Evolutionary conservation across 1,139 yeast species (phyloP).

Genomic region (Lizanozyma gosingica): DNA sequence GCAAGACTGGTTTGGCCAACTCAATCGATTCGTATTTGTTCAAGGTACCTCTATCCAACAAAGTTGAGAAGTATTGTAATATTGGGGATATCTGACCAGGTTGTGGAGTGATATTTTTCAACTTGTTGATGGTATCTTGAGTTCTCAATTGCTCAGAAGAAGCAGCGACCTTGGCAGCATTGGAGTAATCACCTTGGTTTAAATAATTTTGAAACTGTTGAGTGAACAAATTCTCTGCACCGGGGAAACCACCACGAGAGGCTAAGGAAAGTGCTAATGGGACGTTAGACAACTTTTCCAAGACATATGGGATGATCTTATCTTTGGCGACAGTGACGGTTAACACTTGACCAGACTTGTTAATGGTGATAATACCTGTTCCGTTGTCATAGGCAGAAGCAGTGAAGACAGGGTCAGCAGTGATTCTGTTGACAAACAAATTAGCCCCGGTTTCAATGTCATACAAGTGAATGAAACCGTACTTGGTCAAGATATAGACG

Average conservation of each 20-base stretch:
- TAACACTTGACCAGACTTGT: constrained; percentile 91
- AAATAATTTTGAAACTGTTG: constrained; percentile 88
- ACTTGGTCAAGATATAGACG: constrained; percentile 82
- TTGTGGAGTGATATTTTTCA: constrained; percentile 87
- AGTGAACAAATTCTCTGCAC: constrained; percentile 85
- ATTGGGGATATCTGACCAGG: constrained; percentile 96
- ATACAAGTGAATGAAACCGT: constrained; percentile 92
- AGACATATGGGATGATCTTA: constrained; percentile 81
- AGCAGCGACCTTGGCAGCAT: constrained; percentile 97
- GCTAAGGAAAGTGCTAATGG: constrained; percentile 83
- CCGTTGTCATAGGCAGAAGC: constrained; percentile 67
- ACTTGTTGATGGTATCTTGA: constrained; percentile 86
- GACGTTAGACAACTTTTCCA: constrained; percentile 80
- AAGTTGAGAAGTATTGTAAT: constrained; percentile 83
- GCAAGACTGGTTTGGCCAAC: constrained; percentile 90
- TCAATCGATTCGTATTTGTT: constrained; percentile 93
- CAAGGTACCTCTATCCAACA: constrained; percentile 86
- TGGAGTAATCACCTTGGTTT: constrained; percentile 77
- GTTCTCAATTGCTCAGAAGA: constrained; percentile 91
- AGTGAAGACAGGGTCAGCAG: constrained; percentile 93
- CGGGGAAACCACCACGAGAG: constrained; percentile 93
- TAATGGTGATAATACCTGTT: constrained; percentile 86
- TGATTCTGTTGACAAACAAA: constrained; percentile 91
- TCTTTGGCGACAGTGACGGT: constrained; percentile 85
- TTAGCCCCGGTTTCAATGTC: constrained; percentile 90